Percentiles rank a stretch among this genome's conserved stretches.
phyloP scores from a whole-genome alignment of 179 eudicot genomes.

The Camellia oleifera region DNA sequence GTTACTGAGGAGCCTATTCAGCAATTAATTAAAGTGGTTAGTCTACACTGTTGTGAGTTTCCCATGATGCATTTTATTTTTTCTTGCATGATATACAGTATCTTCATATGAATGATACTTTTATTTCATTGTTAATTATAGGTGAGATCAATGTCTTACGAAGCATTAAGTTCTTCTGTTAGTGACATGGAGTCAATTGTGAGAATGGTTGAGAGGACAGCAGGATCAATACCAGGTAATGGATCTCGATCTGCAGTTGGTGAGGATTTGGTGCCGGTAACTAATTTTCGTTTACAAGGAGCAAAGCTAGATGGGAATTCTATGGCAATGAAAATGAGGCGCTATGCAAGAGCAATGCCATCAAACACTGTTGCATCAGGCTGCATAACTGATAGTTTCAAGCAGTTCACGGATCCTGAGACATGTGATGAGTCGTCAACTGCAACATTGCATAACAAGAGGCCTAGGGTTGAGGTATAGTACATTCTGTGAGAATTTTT shows the following conservation, averaged over 20 bases:
- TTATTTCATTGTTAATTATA: slow-evolving; percentile 20
- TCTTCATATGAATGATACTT: not conserved
- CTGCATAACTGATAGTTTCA: not conserved
- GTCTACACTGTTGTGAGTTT: slow-evolving; percentile 14
- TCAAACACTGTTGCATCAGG: slow-evolving; percentile 12
- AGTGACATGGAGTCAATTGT: slow-evolving; percentile 23
- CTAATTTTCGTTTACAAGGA: not conserved
- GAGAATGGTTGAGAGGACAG: slow-evolving; percentile 19
- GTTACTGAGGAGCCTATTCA: slow-evolving; percentile 70
- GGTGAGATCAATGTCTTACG: slow-evolving; percentile 67
- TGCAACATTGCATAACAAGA: slow-evolving; percentile 15
- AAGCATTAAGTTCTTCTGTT: slow-evolving; percentile 41
- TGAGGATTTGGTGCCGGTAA: slow-evolving; percentile 13
- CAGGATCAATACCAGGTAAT: slow-evolving; percentile 22
- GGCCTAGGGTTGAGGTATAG: slow-evolving; percentile 18
- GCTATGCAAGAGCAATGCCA: slow-evolving; percentile 1
- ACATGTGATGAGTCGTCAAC: slow-evolving; percentile 4
- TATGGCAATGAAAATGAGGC: slow-evolving; percentile 6
- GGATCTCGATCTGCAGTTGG: slow-evolving; percentile 18
- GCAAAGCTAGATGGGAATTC: not conserved
- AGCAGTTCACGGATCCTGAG: not conserved
- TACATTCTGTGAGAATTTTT: not conserved
- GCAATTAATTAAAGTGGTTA: slow-evolving; percentile 68
- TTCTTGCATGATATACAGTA: not conserved
- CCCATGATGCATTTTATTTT: not conserved